phyloP scores from a whole-genome alignment of 2,329 filamentous ascomycete species.

The Monosporascus sp. region DNA sequence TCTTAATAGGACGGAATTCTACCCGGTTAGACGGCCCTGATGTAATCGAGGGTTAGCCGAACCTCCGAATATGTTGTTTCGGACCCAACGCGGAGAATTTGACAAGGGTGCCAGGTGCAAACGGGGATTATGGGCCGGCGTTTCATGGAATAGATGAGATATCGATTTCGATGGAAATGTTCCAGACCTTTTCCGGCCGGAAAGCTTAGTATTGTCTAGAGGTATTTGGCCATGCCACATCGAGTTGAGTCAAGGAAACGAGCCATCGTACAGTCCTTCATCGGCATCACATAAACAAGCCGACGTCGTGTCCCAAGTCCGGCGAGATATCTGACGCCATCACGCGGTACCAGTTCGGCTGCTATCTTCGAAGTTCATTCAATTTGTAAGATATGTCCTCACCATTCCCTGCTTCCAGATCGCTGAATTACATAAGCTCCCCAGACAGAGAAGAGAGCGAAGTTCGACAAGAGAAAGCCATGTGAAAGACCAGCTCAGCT shows the following conservation, averaged over 20 bases:
- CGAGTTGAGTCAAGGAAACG: too few species aligned
- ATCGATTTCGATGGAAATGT: too few species aligned
- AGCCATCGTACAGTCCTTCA: too few species aligned
- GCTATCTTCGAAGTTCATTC: too few species aligned
- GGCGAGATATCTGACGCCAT: neutral
- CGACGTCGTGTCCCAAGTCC: too few species aligned
- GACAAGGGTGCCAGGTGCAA: neutral
- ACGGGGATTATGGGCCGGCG: neutral
- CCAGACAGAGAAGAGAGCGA: neutral
- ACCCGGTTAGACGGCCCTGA: neutral
- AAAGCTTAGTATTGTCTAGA: too few species aligned
- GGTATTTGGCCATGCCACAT: too few species aligned
- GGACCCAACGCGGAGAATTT: neutral
- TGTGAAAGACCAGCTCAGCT: neutral
- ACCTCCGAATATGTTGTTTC: neutral
- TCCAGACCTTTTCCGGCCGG: too few species aligned
- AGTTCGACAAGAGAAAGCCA: neutral
- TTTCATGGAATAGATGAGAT: neutral
- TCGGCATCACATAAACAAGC: too few species aligned
- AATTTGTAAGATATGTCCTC: neutral
- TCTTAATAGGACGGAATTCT: neutral
- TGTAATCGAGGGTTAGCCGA: neutral
- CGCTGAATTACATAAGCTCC: too few species aligned
- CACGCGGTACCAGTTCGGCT: neutral
- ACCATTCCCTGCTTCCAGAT: too few species aligned